Evolutionary conservation across 768 basidiomycete species (phyloP).

Genomic region (Tulasnella sp.): DNA sequence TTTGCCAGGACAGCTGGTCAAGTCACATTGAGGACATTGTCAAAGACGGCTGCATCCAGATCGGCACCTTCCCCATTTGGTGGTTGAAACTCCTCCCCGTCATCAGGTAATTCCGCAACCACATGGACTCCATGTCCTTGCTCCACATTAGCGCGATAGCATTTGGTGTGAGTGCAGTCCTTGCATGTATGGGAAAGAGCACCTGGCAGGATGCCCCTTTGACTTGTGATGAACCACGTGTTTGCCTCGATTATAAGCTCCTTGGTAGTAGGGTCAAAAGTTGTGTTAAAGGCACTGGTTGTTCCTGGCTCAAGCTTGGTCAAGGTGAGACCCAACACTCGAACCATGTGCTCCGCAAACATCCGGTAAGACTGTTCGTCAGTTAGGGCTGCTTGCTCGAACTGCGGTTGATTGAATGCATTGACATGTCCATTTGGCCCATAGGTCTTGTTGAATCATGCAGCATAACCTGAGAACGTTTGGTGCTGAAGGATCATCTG

Average conservation of each 20-base stretch:
- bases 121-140: not conserved
- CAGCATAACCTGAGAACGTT: conserved; percentile 30
- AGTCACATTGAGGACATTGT: not conserved
- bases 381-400: conserved; percentile 21
- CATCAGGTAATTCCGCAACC: not conserved
- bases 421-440: not conserved
- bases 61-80: not conserved
- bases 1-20: not conserved
- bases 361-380: conserved; percentile 28
- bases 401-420: not conserved
- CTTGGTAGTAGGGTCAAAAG: not conserved
- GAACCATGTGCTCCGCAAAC: conserved; percentile 29
- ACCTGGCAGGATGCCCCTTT: conserved; percentile 23
- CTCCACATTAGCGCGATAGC: conserved; percentile 19
- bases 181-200: conserved; percentile 23
- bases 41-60: not conserved
- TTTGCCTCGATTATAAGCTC: conserved; percentile 13
- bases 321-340: conserved; percentile 25
- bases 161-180: conserved; percentile 28
- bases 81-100: not conserved
- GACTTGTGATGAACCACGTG: conserved; percentile 17
- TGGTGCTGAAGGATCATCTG: conserved; percentile 27
- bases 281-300: not conserved
- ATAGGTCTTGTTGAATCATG: conserved; percentile 26
- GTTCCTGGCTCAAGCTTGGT: conserved; percentile 24